Evolutionary conservation across 352 stramenopile genomes (phyloP).

Genomic region (Pythium utonaiense): DNA sequence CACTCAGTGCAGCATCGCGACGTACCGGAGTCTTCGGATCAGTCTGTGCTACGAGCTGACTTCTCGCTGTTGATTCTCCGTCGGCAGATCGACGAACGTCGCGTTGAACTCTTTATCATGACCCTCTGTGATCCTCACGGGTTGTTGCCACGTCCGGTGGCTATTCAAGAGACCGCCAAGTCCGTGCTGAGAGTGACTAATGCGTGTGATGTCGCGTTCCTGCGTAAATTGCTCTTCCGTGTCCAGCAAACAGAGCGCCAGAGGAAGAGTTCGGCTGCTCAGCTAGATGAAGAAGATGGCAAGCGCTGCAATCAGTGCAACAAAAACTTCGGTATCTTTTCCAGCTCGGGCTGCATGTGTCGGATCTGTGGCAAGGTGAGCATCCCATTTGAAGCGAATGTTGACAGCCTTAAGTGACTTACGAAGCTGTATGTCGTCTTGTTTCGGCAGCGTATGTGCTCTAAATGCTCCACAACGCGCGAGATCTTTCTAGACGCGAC

Average conservation of each 20-base stretch:
- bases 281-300: background rate
- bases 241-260: conserved; percentile 18
- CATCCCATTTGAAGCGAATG: too few species aligned
- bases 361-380: conserved; percentile 6
- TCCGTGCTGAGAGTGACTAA: conserved; percentile 19
- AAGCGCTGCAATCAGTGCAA: background rate
- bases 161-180: conserved; percentile 29
- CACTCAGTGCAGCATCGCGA: conserved; percentile 58
- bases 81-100: conserved; percentile 32
- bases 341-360: conserved; percentile 1
- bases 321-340: conserved; percentile 1
- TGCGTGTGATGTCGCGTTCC: conserved; percentile 30
- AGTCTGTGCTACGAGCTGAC: conserved; percentile 33
- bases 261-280: background rate
- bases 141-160: conserved; percentile 29
- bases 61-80: conserved; percentile 38
- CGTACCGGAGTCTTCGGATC: conserved; percentile 31
- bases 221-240: conserved; percentile 47
- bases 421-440: background rate
- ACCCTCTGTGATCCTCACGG: conserved; percentile 35
- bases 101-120: conserved; percentile 44
- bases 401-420: background rate
- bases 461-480: conserved; percentile 2
- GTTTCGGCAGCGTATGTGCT: conserved; percentile 7
- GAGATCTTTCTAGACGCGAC: background rate